Evolutionary conservation across 2,329 filamentous ascomycete species (phyloP).

Genomic region (Teratosphaeria zuluensis): DNA sequence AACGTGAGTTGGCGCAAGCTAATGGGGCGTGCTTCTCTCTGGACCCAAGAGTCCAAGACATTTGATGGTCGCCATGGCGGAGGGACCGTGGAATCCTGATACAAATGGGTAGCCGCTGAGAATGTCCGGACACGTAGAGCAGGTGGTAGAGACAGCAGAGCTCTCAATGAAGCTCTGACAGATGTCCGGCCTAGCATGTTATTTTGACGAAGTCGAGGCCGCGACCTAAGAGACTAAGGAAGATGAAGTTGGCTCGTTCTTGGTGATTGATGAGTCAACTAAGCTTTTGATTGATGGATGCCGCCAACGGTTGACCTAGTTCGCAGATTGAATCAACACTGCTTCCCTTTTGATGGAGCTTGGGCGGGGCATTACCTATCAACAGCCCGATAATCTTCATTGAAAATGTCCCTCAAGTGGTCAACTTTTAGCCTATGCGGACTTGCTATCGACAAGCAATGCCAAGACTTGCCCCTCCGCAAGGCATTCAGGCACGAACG

Average conservation of each 20-base stretch:
- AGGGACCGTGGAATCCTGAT: slow-evolving; percentile 1
- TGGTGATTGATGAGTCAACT: no score
- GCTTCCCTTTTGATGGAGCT: no score
- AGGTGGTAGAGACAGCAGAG: background rate
- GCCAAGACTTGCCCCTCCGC: background rate
- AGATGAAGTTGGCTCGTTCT: no score
- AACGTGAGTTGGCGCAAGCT: slow-evolving; percentile 94
- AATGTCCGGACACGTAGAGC: slow-evolving; percentile 7
- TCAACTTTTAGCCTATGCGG: background rate
- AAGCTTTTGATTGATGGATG: no score
- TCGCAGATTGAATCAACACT: no score
- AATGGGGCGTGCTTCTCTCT: slow-evolving; percentile 86
- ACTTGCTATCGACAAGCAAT: background rate
- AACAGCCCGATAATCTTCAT: no score
- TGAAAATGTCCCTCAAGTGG: no score
- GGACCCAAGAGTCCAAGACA: slow-evolving; percentile 68
- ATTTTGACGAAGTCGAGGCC: background rate
- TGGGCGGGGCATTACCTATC: no score
- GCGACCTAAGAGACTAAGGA: background rate
- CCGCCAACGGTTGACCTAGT: no score
- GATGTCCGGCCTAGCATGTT: background rate
- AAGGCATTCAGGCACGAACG: background rate
- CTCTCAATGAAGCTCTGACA: background rate
- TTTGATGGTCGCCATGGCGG: slow-evolving; percentile 29
- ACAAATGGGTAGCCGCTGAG: slow-evolving; percentile 3